A percentile compares a stretch with the other conserved stretches of the same genome.
Evolutionary conservation across 2,329 filamentous ascomycete genomes (phyloP).

Genomic region (Blastomyces emzantsi): DNA sequence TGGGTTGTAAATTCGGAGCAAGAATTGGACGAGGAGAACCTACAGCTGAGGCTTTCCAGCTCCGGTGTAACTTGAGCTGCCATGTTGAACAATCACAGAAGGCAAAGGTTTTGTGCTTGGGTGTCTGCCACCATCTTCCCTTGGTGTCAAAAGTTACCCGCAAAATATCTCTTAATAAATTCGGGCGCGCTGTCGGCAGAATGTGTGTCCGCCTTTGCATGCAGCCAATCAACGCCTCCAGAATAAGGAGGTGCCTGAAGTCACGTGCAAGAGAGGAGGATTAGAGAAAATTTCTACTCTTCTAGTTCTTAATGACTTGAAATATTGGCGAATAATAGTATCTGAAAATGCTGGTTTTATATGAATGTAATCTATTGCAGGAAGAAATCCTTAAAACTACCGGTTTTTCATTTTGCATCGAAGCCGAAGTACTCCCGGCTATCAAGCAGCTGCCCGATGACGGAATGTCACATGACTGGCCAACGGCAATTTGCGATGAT

Average conservation of each 20-base stretch:
- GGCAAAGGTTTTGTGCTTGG: neutral
- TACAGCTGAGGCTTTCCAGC: conserved; percentile 35
- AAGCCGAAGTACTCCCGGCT: neutral
- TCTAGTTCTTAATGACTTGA: neutral
- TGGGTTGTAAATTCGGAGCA: neutral
- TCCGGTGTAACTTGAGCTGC: conserved; percentile 36
- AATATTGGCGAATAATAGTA: neutral
- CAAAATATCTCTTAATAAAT: neutral
- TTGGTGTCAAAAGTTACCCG: no score
- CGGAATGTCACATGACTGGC: neutral
- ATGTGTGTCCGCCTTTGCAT: neutral
- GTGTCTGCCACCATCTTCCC: neutral
- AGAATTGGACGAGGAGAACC: conserved; percentile 14
- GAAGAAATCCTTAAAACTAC: neutral
- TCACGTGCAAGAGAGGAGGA: neutral
- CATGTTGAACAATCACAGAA: conserved; percentile 25
- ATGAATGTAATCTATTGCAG: neutral
- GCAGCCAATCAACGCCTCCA: neutral
- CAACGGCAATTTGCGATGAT: neutral
- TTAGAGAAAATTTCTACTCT: neutral
- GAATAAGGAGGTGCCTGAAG: neutral
- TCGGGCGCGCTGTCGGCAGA: neutral
- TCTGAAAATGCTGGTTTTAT: neutral
- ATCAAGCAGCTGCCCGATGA: neutral
- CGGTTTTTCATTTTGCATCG: neutral